These are phyloP conservation scores for Trichomonas gallinae DNA, from an alignment of 208 protist species.

Conservation along the genomic window DNA sequence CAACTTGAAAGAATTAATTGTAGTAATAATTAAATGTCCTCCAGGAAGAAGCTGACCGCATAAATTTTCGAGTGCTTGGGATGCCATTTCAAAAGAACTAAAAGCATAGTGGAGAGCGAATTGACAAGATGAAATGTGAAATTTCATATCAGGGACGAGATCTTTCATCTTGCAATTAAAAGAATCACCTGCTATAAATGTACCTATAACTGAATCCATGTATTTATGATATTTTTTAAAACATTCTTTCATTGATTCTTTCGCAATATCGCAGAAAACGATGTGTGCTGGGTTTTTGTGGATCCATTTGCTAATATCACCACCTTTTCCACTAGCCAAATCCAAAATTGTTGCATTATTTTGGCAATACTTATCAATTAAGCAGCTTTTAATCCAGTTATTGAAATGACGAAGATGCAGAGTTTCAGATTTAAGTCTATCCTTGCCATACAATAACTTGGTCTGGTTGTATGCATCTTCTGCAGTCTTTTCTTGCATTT, in stretches of 20 bases:
- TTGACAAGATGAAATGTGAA: background rate
- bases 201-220: background rate
- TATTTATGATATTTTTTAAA: background rate
- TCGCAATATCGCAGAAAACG: background rate
- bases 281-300: background rate
- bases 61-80: background rate
- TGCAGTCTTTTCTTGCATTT: background rate
- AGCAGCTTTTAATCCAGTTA: background rate
- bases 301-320: conserved; percentile 14
- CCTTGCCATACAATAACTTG: background rate
- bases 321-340: conserved; percentile 8
- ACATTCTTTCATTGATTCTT: background rate
- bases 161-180: background rate
- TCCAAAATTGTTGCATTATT: background rate
- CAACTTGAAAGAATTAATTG: background rate
- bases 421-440: background rate
- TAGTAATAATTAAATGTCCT: background rate
- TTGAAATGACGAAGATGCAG: conserved; percentile 12
- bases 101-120: conserved; percentile 3
- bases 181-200: background rate
- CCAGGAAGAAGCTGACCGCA: background rate
- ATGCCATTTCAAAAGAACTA: background rate
- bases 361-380: background rate
- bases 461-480: background rate
- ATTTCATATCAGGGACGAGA: background rate